These are phyloP conservation scores for Begonia fuchsioides DNA, from an alignment of 306 rosid species.

Conservation along the genomic window DNA sequence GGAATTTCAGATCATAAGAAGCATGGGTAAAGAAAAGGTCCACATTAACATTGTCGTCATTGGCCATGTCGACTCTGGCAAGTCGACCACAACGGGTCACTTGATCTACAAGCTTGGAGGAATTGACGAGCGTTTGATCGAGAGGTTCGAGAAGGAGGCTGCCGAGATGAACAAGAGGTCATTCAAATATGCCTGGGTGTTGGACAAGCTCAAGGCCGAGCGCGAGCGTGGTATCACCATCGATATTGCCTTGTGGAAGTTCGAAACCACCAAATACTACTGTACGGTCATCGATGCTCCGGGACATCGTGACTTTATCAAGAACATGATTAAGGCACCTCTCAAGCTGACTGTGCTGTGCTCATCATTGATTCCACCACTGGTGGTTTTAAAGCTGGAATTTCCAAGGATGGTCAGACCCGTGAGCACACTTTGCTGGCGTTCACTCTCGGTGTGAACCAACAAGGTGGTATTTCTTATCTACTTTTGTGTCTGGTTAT, in stretches of 20 bases:
- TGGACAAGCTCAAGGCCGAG: too few relatives aligned
- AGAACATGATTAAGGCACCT: constrained; percentile 34
- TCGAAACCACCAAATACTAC: not conserved
- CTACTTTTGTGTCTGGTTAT: too few relatives aligned
- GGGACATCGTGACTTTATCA: constrained; percentile 27
- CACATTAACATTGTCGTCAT: constrained; percentile 32
- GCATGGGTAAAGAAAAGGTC: constrained; percentile 28
- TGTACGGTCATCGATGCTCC: constrained; percentile 29
- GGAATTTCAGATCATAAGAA: too few relatives aligned
- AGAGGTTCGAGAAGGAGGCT: constrained; percentile 31
- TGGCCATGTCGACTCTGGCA: constrained; percentile 32
- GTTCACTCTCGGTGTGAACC: constrained; percentile 29
- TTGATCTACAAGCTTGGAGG: constrained; percentile 35
- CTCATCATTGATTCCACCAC: constrained; percentile 30
- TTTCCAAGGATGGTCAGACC: constrained; percentile 31
- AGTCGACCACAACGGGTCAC: constrained; percentile 35
- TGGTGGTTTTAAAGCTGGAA: constrained; percentile 30
- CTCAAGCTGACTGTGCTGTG: constrained; percentile 26
- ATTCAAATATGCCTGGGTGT: too few relatives aligned
- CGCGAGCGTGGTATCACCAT: too few relatives aligned
- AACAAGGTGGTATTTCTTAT: constrained; percentile 13
- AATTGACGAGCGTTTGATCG: constrained; percentile 33
- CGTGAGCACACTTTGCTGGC: constrained; percentile 33
- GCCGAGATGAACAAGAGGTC: too few relatives aligned
- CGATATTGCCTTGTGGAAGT: too few relatives aligned